Evolutionary conservation across 176 grass and related monocot species (phyloP), one percentile per base, ranked within the genome.

Genomic region (Tillandsia fasciculata): DNA sequence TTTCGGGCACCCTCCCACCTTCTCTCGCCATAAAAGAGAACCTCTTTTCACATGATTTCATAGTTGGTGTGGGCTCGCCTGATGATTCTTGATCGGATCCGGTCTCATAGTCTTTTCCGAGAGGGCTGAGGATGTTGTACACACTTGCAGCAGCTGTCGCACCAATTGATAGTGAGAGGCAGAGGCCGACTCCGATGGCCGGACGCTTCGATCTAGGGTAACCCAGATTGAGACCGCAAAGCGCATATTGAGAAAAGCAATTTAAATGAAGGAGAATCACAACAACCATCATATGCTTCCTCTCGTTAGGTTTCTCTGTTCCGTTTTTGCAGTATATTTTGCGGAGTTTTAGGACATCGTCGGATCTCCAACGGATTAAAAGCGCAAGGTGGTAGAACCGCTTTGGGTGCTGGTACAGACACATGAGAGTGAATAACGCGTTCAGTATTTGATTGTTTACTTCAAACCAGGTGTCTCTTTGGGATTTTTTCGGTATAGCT

Each of bases 361-460:
- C 70, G 14, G 73, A 52, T 1, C 70, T 28, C 84, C 87, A 96
- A 14, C 87, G 75, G 67, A 73, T 83, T 1, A 90, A 10, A 5
- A 96, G 74, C 0, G 72, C 81, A 12, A 96, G 73, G 13, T 96
- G 87, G 48, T 96, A 56, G 73, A 83, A 82, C 8, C 87, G 64
- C 49, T 86, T 80, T 0, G 91, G 91, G 10, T 96, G 91, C 17
- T 90, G 84, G 51, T 71, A 85, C 0, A 96, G 74, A 64, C 91
- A 90, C 87, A 96, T 96, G 2, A 90, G 64, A 10, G 91, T 90
- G 2, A 96, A 96, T 8, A 96, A 28, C 0, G 91, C 91, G 1
- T 96, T 95, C 20, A 95, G 66, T 50, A 95, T 90, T 79, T 95
- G 91, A 42, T 95, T 95, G 66, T 75, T 95, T 0, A 87, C 91